Percentiles rank a stretch among this genome's conserved stretches.
These are phyloP conservation scores for Globisporangium paroecandrum DNA, from an alignment of 352 stramenopile genomes.

Conservation along the genomic window DNA sequence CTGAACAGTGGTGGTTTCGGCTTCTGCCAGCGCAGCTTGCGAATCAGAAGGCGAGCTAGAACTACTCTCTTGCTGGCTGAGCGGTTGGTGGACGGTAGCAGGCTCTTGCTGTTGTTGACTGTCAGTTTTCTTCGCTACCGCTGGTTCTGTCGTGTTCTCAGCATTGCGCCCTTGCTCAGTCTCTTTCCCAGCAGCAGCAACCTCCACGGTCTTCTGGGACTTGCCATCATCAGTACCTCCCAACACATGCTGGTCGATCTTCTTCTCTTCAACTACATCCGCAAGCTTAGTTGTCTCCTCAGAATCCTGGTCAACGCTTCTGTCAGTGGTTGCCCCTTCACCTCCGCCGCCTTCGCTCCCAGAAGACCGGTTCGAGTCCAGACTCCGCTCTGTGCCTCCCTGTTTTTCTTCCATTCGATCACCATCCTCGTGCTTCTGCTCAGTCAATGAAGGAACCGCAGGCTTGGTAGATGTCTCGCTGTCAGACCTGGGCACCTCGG, in stretches of 20 bases:
- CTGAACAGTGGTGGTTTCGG: neutral
- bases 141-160: neutral
- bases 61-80: neutral
- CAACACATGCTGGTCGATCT: neutral
- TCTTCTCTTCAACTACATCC: neutral
- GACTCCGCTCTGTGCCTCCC: neutral
- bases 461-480: neutral
- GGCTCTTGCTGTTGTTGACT: neutral
- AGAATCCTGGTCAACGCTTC: neutral
- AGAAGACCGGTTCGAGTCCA: conserved; percentile 1
- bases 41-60: neutral
- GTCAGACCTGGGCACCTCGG: neutral
- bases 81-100: neutral
- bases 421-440: neutral
- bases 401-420: neutral
- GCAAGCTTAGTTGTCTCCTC: neutral
- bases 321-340: neutral
- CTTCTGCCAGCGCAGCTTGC: too few relatives aligned
- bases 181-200: neutral
- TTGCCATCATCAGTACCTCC: neutral
- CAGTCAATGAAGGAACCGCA: neutral
- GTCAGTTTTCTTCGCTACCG: neutral
- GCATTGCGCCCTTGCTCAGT: too few relatives aligned
- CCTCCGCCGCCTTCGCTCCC: neutral
- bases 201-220: neutral